These are phyloP conservation scores for Capronia coronata DNA, from an alignment of 2,329 filamentous ascomycete genomes.

Conservation along the genomic window DNA sequence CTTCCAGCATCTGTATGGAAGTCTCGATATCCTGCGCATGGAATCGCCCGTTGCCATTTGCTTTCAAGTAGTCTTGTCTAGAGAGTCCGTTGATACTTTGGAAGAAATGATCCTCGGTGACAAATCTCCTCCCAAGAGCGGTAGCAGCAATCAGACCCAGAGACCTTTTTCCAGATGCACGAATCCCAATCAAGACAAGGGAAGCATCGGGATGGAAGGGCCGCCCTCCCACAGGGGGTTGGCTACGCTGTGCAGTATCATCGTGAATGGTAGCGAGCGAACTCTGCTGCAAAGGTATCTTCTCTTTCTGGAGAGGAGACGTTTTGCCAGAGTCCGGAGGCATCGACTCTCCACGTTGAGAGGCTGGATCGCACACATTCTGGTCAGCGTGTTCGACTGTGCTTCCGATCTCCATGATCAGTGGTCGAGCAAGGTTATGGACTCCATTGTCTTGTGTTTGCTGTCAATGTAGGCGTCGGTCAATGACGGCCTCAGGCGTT, in stretches of 20 bases:
- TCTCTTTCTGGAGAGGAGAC: neutral
- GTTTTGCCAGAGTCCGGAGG: constrained; percentile 3
- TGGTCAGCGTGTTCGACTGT: neutral
- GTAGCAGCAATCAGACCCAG: constrained; percentile 40
- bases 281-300: neutral
- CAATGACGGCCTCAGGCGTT: neutral
- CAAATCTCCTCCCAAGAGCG: constrained; percentile 39
- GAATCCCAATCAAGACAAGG: constrained; percentile 39
- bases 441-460: neutral
- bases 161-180: constrained; percentile 41
- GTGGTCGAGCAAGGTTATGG: constrained; percentile 18
- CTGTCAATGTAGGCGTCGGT: no score
- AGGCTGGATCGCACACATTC: neutral
- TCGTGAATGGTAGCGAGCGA: neutral
- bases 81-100: constrained; percentile 38
- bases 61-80: constrained; percentile 39
- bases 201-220: constrained; percentile 37
- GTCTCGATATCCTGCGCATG: constrained; percentile 40
- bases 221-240: constrained; percentile 4
- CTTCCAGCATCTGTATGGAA: constrained; percentile 40
- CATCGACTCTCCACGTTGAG: neutral
- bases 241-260: neutral
- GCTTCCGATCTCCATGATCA: constrained; percentile 5
- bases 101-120: constrained; percentile 43
- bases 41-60: constrained; percentile 38